phyloP scores from a whole-genome alignment of 2,329 filamentous ascomycete genomes.

The Xylaria polymorpha region DNA sequence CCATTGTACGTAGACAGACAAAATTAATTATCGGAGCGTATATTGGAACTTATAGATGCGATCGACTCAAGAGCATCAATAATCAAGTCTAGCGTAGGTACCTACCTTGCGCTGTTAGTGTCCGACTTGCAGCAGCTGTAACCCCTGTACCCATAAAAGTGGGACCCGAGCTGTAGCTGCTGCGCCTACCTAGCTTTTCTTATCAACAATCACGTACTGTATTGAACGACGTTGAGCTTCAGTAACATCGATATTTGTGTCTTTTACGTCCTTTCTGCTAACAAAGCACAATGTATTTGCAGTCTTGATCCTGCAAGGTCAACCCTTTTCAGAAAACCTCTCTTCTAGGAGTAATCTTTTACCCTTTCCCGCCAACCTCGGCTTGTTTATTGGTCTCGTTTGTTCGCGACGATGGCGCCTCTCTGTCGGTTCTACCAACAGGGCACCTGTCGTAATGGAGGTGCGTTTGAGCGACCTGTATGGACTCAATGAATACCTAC shows the following conservation, averaged over 20 bases:
- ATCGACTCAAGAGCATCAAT: no score
- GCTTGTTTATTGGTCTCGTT: slow-evolving; percentile 7
- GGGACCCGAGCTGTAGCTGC: not conserved
- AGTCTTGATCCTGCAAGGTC: not conserved
- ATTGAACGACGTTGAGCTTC: not conserved
- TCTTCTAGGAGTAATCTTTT: not conserved
- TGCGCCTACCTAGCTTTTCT: slow-evolving; percentile 3
- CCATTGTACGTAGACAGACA: no score
- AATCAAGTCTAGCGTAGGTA: no score
- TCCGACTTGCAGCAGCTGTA: not conserved
- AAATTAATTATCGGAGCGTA: no score
- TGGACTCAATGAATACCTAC: slow-evolving; percentile 12
- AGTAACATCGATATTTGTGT: not conserved
- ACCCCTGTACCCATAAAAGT: not conserved
- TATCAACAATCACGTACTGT: not conserved
- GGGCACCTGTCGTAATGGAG: slow-evolving; percentile 73
- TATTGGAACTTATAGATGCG: no score
- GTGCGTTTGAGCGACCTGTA: slow-evolving; percentile 54
- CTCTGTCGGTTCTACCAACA: slow-evolving; percentile 74
- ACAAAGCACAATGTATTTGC: slow-evolving; percentile 4
- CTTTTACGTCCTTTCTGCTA: not conserved
- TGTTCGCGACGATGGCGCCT: slow-evolving; percentile 48
- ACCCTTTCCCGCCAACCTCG: not conserved
- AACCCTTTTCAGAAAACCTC: not conserved
- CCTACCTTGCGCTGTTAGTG: no score